Conservation (phyloP, 2,329 filamentous ascomycete species). For the Penicillium freii region DNA sequence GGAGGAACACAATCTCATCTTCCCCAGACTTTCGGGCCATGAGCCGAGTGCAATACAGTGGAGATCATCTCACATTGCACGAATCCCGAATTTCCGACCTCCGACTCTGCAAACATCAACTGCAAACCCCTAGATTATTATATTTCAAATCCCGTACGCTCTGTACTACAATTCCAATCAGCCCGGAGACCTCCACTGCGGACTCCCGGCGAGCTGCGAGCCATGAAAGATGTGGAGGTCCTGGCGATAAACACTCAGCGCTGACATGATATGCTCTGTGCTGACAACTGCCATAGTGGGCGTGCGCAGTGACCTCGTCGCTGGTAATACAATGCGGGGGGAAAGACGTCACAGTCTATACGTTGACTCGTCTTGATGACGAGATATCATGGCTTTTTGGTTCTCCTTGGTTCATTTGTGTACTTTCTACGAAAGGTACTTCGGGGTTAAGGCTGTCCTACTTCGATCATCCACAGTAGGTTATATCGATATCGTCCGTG, state of each 20-base stretch:
- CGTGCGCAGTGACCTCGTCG: not conserved
- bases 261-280: not conserved
- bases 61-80: constrained; percentile 7
- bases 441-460: not conserved
- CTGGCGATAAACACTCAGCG: not conserved
- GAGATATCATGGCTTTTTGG: not conserved
- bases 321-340: not conserved
- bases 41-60: not conserved
- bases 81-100: constrained; percentile 19
- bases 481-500: not conserved
- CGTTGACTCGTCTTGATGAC: not conserved
- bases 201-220: constrained; percentile 11
- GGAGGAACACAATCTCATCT: not conserved
- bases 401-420: not conserved
- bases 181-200: constrained; percentile 21
- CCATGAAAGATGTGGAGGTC: not conserved
- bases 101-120: constrained; percentile 9
- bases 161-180: not conserved
- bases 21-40: constrained; percentile 8
- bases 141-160: constrained; percentile 1
- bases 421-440: not conserved
- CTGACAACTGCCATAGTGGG: not conserved
- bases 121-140: not conserved
- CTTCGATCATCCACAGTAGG: not conserved
- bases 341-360: not conserved